phyloP scores from a whole-genome alignment of 2,329 filamentous ascomycete species.

The Ceratocystis huliohia region DNA sequence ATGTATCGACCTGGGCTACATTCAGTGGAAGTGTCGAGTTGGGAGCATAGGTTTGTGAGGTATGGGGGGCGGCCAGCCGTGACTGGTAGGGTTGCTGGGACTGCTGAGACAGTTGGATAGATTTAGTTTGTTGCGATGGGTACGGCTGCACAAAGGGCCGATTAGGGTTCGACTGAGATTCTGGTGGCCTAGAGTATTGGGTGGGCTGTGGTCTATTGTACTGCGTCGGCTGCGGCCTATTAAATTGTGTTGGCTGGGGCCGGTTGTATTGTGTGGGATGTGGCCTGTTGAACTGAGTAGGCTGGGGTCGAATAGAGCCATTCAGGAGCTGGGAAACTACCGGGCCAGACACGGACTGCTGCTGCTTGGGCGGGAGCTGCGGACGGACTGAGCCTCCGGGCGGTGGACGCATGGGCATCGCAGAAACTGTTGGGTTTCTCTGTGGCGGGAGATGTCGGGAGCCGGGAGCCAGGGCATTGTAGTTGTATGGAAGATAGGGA shows the following conservation, averaged over 20 bases:
- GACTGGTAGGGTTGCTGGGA: background rate
- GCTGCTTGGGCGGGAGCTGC: slow-evolving; percentile 17
- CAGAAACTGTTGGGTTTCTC: background rate
- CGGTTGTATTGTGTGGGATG: slow-evolving; percentile 34
- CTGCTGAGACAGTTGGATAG: background rate
- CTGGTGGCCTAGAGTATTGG: background rate
- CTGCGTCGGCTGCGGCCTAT: background rate
- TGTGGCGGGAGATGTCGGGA: slow-evolving; percentile 10
- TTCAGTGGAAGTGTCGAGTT: background rate
- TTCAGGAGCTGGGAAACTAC: slow-evolving; percentile 6
- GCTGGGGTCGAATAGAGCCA: slow-evolving; percentile 22
- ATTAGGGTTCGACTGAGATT: slow-evolving; percentile 5
- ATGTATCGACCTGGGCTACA: background rate
- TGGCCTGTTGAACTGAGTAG: slow-evolving; percentile 26
- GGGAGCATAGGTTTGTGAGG: background rate
- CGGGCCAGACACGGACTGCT: slow-evolving; percentile 18
- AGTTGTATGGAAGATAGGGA: background rate
- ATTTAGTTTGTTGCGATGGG: background rate
- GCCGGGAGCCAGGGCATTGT: background rate
- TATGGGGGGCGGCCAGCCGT: background rate
- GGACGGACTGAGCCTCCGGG: slow-evolving; percentile 12
- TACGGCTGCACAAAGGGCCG: slow-evolving; percentile 13
- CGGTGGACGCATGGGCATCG: background rate
- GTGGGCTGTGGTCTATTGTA: background rate
- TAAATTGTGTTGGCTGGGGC: slow-evolving; percentile 17